Percentiles rank a stretch among this genome's conserved stretches.
Conservation (phyloP, 768 basidiomycete species). For the Tylopilus sp. region DNA sequence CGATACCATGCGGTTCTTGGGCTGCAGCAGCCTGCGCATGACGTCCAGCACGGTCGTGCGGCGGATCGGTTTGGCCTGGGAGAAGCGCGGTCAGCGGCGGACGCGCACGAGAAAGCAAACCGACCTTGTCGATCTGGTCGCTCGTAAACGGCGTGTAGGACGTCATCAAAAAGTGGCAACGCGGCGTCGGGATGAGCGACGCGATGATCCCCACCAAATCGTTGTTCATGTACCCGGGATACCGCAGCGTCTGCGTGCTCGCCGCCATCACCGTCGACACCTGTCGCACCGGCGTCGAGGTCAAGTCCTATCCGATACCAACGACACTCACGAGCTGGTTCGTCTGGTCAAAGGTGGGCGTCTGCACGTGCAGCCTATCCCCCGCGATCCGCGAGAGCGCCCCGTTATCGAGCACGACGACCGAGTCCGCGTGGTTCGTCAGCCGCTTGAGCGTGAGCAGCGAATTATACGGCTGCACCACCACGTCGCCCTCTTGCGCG, state of each 20-base stretch:
- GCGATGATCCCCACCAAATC: conserved; percentile 97
- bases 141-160: conserved; percentile 98
- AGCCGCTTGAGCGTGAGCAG: conserved; percentile 89
- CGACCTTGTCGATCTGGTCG: conserved; percentile 92
- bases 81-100: too few species aligned
- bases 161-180: conserved; percentile 98
- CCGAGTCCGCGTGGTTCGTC: conserved; percentile 94
- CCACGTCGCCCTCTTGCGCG: conserved; percentile 89
- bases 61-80: conserved; percentile 88
- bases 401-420: conserved; percentile 96
- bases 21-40: conserved; percentile 95
- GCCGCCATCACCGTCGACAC: conserved; percentile 98
- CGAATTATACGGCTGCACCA: conserved; percentile 98
- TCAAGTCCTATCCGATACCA: neutral
- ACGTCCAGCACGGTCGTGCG: conserved; percentile 97
- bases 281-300: conserved; percentile 38
- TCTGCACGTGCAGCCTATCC: conserved; percentile 85
- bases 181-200: conserved; percentile 92
- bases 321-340: conserved; percentile 70
- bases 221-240: conserved; percentile 99
- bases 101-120: conserved; percentile 9
- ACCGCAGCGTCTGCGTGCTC: conserved; percentile 93
- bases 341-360: conserved; percentile 85
- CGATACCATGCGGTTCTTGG: conserved; percentile 97
- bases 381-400: conserved; percentile 91